Base-by-base conservation (phyloP, 208 protist species). In the Trypanosomatidae sp. region DNA sequence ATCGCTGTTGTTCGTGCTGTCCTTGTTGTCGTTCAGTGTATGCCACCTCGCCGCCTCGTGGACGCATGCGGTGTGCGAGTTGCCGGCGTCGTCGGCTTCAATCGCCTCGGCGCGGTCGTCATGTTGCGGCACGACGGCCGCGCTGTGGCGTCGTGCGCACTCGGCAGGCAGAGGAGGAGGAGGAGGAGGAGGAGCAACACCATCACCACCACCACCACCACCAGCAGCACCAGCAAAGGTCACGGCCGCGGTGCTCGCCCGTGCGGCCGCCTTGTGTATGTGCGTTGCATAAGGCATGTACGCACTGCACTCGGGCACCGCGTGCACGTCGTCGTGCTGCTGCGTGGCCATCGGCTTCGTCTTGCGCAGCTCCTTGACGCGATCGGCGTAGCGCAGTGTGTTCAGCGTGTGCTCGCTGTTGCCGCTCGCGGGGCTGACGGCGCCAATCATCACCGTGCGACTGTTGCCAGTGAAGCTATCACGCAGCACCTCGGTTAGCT, bases 391-490 rank as follows among this genome's bases (percentile, higher is more conserved):
- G 44, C 69, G 78, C 25, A 92, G 59, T 5, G 83, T 92, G 48
- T 75, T 83, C 22, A 81, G 55, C 10, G 83, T 83, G 52, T 92
- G 71, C 56, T 91, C 74, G 33, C 67, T 80, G 43, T 77, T 83
- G 57, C 57, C 70, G 53, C 71, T 66, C 0, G 69, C 51, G 1
- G 93, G 93, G 3, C 86, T 77, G 11, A 97, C 75, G 24, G 85
- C 78, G 18, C 80, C 91, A 50, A 96, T 95, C 85, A 97, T 89
- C 25, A 97, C 73, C 6, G 94, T 96, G 19, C 81, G 79, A 50
- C 85, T 85, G 71, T 94, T 94, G 6, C 91, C 91, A 7, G 86
- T 68, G 19, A 93, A 73, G 3, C 68, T 86, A 46, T 92, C 81
- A 11, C 66, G 64, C 41, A 97, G 61, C 39, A 97, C 70, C 65